Evolutionary conservation across 345 rosid species (phyloP).

Genomic region (Odontarrhena argentea): DNA sequence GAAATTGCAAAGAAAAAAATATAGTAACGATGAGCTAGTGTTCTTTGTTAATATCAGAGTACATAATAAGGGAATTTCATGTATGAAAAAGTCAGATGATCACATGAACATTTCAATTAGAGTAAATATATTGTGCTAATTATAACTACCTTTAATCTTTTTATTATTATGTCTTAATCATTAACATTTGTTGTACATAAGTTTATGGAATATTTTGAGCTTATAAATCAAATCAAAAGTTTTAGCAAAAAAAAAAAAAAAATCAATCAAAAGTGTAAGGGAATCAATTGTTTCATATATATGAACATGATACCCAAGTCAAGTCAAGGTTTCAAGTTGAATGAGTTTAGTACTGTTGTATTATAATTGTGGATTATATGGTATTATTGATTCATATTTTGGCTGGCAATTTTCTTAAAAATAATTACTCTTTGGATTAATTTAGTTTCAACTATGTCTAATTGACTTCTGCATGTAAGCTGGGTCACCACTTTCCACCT

Average conservation of each 20-base stretch:
- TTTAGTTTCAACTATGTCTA: conserved; percentile 18
- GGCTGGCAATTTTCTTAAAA: conserved; percentile 11
- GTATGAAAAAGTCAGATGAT: conserved; percentile 27
- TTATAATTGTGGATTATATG: neutral
- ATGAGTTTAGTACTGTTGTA: conserved; percentile 18
- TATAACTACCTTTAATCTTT: neutral
- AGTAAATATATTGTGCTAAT: neutral
- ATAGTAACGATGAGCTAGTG: conserved; percentile 11
- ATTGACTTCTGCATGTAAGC: conserved; percentile 21
- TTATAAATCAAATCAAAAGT: too few species aligned
- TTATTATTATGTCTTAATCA: neutral
- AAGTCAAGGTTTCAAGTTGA: conserved; percentile 18
- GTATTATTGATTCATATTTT: conserved; percentile 15
- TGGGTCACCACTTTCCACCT: conserved; percentile 19
- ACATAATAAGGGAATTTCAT: conserved; percentile 4
- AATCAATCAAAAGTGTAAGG: neutral
- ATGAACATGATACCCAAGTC: neutral
- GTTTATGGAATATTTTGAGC: neutral
- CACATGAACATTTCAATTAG: conserved; percentile 2
- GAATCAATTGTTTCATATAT: neutral
- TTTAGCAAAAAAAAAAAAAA: too few species aligned
- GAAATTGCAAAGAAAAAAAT: conserved; percentile 1
- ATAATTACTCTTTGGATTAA: neutral
- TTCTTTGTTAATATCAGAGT: conserved; percentile 7
- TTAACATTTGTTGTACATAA: neutral